phyloP scores from a whole-genome alignment of 1,284 basidiomycete species.

The Trichosporon inkin region DNA sequence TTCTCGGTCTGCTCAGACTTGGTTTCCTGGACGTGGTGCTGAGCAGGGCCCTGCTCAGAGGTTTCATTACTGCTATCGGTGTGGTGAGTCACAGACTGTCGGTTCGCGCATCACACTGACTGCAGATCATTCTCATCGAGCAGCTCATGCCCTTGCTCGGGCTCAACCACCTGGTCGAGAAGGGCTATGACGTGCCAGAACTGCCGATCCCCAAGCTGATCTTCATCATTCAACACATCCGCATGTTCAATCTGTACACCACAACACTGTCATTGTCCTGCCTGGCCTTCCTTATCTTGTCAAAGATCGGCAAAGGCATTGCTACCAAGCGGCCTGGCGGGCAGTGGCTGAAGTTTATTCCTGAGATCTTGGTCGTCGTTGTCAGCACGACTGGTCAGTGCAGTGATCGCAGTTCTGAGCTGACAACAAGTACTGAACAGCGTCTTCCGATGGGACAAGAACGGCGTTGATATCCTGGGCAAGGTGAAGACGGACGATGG shows the following conservation, averaged over 20 bases:
- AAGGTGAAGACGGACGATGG: slow-evolving; percentile 62
- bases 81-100: slow-evolving; percentile 31
- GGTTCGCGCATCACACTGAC: slow-evolving; percentile 41
- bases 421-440: slow-evolving; percentile 61
- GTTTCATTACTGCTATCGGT: slow-evolving; percentile 60
- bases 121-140: slow-evolving; percentile 57
- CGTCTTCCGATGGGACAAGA: slow-evolving; percentile 66
- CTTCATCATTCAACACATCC: slow-evolving; percentile 67
- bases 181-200: slow-evolving; percentile 19
- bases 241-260: slow-evolving; percentile 63
- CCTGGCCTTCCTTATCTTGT: slow-evolving; percentile 61
- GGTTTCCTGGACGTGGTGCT: slow-evolving; percentile 93
- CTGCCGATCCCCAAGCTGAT: slow-evolving; percentile 66
- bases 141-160: slow-evolving; percentile 63
- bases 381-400: slow-evolving; percentile 68
- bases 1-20: slow-evolving; percentile 79
- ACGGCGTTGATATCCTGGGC: slow-evolving; percentile 78
- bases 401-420: background rate
- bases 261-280: slow-evolving; percentile 66
- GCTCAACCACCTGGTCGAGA: slow-evolving; percentile 59
- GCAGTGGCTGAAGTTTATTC: slow-evolving; percentile 69
- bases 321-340: slow-evolving; percentile 46
- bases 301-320: slow-evolving; percentile 55
- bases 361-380: slow-evolving; percentile 76
- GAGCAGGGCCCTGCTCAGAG: slow-evolving; percentile 75